phyloP scores from a whole-genome alignment of 2,329 filamentous ascomycete species.

The Fusarium anthophilum region DNA sequence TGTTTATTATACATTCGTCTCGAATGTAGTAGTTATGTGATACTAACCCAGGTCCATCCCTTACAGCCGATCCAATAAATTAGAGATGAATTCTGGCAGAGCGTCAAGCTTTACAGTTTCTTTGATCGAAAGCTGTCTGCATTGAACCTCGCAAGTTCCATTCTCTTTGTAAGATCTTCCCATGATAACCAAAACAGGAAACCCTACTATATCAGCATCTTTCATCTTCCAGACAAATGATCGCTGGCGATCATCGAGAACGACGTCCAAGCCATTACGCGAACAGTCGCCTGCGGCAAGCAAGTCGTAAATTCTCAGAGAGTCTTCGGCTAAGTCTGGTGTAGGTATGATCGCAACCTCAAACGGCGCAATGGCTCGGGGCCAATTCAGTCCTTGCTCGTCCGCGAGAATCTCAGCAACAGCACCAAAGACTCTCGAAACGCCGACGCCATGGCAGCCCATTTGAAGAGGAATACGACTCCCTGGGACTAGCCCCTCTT shows the following conservation, averaged over 20 bases:
- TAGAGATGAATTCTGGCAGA: slow-evolving; percentile 56
- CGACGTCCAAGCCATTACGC: slow-evolving; percentile 62
- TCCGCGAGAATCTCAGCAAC: slow-evolving; percentile 81
- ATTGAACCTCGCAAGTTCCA: slow-evolving; percentile 79
- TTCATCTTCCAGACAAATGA: slow-evolving; percentile 84
- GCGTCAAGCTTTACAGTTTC: slow-evolving; percentile 63
- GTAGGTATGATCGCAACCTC: slow-evolving; percentile 74
- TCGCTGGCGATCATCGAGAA: slow-evolving; percentile 78
- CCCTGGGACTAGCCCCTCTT: slow-evolving; percentile 32
- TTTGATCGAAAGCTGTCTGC: slow-evolving; percentile 71
- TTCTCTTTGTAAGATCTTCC: slow-evolving; percentile 73
- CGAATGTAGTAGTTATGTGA: not conserved
- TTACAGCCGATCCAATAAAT: slow-evolving; percentile 60
- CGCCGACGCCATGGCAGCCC: slow-evolving; percentile 96
- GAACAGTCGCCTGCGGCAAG: slow-evolving; percentile 49
- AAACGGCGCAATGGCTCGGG: slow-evolving; percentile 84
- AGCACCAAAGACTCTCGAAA: slow-evolving; percentile 89
- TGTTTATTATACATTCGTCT: slow-evolving; percentile 13
- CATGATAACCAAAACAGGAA: slow-evolving; percentile 83
- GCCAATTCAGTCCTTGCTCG: slow-evolving; percentile 84
- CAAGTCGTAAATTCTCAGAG: slow-evolving; percentile 69
- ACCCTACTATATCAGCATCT: slow-evolving; percentile 90
- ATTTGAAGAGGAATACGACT: slow-evolving; percentile 75
- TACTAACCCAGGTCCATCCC: not conserved
- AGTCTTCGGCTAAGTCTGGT: slow-evolving; percentile 57